Base-by-base conservation (phyloP, 495 filamentous ascomycete species). In the Amorphotheca resinae region DNA sequence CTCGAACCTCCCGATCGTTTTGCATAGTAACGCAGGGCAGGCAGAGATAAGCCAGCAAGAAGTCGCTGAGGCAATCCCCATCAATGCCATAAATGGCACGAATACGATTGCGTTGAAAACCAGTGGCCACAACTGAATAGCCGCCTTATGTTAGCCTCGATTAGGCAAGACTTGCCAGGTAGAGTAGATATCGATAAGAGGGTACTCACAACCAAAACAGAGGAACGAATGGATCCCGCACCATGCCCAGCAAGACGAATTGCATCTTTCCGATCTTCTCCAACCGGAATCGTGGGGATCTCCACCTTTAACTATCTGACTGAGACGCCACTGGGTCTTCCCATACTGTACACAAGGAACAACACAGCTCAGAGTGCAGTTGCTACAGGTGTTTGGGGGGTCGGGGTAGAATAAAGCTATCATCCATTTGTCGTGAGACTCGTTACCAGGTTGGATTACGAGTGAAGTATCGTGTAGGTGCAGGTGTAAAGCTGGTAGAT, bases 1-100 rank as follows among this genome's bases (percentile, higher is more conserved):
- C 50, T 14, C 50, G 46, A 7, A 60, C 35, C 38, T 60, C 57
- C 11, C 52, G 46, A 32, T 58, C 55, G 36, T 45, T 44, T 33
- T 56, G 55, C 16, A 54, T 52, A 3, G 45, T 35, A 9, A 40
- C 32, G 30, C 55, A 55, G 15, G 33, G 18, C 5, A 26, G 9
- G 38, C 53, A 59, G 40, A 43, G 55, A n/a, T 38, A 36, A 0
- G 45, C 32, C 16, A 22, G 0, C 1, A 46, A 30, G 38, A 38
- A 39, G 34, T 59, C 57, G 4, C 25, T 23, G 4, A 18, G 30
- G 41, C 22, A 2, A 16, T 41, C 43, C 5, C 57, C 54, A 14
- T 47, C 26, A 17, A 59, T 53, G 9, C 44, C 57, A 43, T 60
- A 60, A 9, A 31, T 43, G 6, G 32, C 41, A 11, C 57, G 46